These are phyloP conservation scores for Ilyonectria destructans DNA, from an alignment of 2,329 filamentous ascomycete species.

Conservation along the genomic window DNA sequence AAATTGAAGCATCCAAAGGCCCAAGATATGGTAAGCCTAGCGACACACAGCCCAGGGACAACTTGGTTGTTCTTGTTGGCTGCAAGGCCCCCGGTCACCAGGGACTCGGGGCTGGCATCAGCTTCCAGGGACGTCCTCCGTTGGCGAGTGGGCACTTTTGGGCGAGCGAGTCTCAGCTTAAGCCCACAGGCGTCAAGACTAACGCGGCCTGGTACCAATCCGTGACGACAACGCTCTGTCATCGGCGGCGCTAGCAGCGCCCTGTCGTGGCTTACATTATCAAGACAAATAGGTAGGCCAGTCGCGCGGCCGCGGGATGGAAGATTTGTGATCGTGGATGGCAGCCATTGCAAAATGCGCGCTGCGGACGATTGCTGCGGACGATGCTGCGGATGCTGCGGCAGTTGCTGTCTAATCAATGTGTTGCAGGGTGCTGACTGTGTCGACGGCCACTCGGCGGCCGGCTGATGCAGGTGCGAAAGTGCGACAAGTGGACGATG, in stretches of 20 bases:
- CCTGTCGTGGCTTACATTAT: slow-evolving; percentile 37
- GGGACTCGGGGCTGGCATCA: slow-evolving; percentile 33
- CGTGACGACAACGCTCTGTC: slow-evolving; percentile 35
- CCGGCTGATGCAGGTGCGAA: neutral
- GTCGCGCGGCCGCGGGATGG: neutral
- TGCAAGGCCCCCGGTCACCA: slow-evolving; percentile 33
- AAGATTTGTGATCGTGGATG: slow-evolving; percentile 7
- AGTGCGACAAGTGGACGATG: slow-evolving; percentile 12
- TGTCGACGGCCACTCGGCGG: slow-evolving; percentile 1
- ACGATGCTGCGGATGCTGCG: slow-evolving; percentile 20
- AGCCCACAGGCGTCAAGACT: slow-evolving; percentile 35
- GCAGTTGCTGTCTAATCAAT: slow-evolving; percentile 16
- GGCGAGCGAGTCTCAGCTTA: slow-evolving; percentile 35
- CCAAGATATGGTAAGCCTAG: slow-evolving; percentile 1
- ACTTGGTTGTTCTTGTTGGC: slow-evolving; percentile 29
- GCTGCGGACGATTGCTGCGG: slow-evolving; percentile 9
- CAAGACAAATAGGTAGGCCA: slow-evolving; percentile 13
- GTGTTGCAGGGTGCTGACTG: slow-evolving; percentile 15
- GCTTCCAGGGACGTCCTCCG: slow-evolving; percentile 18
- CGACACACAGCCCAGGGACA: slow-evolving; percentile 7
- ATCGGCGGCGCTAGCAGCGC: slow-evolving; percentile 31
- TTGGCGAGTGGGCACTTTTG: slow-evolving; percentile 15
- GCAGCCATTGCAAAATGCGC: neutral
- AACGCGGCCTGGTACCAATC: slow-evolving; percentile 38
- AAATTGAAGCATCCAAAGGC: slow-evolving; percentile 15